Evolutionary conservation across 768 basidiomycete genomes (phyloP).

Genomic region (Plicaturopsis crispa): DNA sequence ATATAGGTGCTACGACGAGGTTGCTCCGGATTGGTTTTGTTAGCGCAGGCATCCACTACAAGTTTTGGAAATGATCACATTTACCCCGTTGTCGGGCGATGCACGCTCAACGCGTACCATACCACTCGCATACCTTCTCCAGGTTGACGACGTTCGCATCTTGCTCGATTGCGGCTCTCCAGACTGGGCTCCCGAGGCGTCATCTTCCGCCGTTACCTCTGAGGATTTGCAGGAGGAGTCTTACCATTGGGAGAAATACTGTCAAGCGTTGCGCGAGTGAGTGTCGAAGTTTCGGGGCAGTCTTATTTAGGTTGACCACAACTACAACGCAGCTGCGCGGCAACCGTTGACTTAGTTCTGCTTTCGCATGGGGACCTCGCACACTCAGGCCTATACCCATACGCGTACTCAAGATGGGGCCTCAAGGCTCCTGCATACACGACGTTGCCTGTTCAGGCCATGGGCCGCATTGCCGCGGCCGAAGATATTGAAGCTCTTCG

Average conservation of each 20-base stretch:
- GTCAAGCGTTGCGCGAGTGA: conserved; percentile 58
- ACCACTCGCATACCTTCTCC: conserved; percentile 79
- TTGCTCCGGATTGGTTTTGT: too few species aligned
- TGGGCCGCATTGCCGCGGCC: conserved; percentile 85
- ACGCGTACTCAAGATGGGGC: conserved; percentile 82
- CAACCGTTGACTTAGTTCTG: conserved; percentile 82
- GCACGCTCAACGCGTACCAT: conserved; percentile 57
- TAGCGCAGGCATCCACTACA: too few species aligned
- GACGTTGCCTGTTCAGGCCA: conserved; percentile 91
- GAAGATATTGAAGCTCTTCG: conserved; percentile 83
- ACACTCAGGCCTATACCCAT: conserved; percentile 89
- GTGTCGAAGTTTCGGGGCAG: conserved; percentile 17
- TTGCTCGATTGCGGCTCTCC: conserved; percentile 93
- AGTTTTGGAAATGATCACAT: conserved; percentile 95
- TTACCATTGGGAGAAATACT: conserved; percentile 59
- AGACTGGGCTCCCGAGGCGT: conserved; percentile 67
- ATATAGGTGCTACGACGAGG: too few species aligned
- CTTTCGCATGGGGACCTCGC: conserved; percentile 90
- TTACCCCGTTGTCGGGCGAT: conserved; percentile 84
- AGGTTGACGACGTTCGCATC: conserved; percentile 90
- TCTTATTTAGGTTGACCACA: conserved; percentile 8
- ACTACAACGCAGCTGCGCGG: conserved; percentile 48
- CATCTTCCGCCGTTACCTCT: conserved; percentile 13
- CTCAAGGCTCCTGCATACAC: conserved; percentile 89
- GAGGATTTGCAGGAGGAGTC: conserved; percentile 22